phyloP scores from a whole-genome alignment of 495 filamentous ascomycete species.

The Paragyromitra xinjiangensis region DNA sequence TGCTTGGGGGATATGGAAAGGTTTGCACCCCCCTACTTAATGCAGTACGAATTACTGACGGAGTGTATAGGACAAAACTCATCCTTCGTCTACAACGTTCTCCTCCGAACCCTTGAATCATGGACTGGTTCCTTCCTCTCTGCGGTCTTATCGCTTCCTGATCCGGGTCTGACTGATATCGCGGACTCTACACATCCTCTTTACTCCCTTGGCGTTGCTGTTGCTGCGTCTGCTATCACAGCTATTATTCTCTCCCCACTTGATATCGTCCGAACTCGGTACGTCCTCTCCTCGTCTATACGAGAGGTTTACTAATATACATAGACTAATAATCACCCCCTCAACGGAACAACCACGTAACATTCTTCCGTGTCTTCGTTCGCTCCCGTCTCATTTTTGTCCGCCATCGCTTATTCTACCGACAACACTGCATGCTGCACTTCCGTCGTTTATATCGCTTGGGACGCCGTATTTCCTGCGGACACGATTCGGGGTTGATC shows the following conservation, averaged over 20 bases:
- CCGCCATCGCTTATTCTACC: constrained; percentile 75
- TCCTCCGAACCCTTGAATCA: constrained; percentile 51
- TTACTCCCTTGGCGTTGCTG: constrained; percentile 71
- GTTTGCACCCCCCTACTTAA: constrained; percentile 73
- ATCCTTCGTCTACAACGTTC: constrained; percentile 52
- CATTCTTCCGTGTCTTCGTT: constrained; percentile 75
- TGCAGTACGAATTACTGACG: background rate
- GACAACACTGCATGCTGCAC: constrained; percentile 83
- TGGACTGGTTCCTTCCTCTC: constrained; percentile 56
- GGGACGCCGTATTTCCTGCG: constrained; percentile 84
- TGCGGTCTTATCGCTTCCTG: constrained; percentile 53
- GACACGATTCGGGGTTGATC: constrained; percentile 79
- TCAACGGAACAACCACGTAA: constrained; percentile 75
- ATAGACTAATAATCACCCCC: constrained; percentile 79
- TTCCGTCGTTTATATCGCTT: constrained; percentile 80
- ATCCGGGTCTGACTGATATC: constrained; percentile 53
- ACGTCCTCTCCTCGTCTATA: constrained; percentile 21
- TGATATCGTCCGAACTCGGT: constrained; percentile 87
- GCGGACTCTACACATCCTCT: constrained; percentile 55
- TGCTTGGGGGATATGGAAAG: constrained; percentile 93
- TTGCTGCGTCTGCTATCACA: constrained; percentile 81
- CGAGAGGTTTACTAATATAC: constrained; percentile 41
- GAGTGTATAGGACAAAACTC: constrained; percentile 52
- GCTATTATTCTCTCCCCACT: constrained; percentile 83
- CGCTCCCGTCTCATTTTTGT: constrained; percentile 78